Percentiles rank a stretch among this genome's conserved stretches.
Evolutionary conservation across 2,329 filamentous ascomycete genomes (phyloP).

Genomic region (Aspergillus fischeri): DNA sequence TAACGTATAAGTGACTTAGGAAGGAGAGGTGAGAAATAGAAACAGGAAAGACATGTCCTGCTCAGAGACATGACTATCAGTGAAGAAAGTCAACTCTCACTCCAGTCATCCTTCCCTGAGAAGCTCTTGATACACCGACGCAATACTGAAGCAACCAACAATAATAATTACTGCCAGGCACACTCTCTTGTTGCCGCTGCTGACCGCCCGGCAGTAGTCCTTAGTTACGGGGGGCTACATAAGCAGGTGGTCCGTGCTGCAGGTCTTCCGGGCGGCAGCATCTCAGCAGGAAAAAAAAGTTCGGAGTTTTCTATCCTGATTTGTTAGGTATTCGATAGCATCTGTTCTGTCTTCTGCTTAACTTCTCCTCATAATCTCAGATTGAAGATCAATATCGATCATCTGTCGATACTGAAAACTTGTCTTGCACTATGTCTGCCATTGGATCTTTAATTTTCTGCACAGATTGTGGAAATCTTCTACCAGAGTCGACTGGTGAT

Average conservation of each 20-base stretch:
- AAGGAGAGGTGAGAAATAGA: slow-evolving; percentile 19
- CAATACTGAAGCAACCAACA: slow-evolving; percentile 10
- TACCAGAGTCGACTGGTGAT: slow-evolving; percentile 74
- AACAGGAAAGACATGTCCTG: slow-evolving; percentile 23
- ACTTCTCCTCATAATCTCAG: not conserved
- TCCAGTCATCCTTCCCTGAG: slow-evolving; percentile 10
- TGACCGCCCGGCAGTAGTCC: slow-evolving; percentile 23
- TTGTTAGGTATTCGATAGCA: not conserved
- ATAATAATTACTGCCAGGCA: slow-evolving; percentile 24
- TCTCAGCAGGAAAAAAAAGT: not conserved
- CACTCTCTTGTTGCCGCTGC: slow-evolving; percentile 19
- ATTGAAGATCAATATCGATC: not conserved
- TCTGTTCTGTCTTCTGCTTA: not conserved
- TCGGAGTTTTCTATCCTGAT: not conserved
- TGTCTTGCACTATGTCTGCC: slow-evolving; percentile 57
- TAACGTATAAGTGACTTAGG: slow-evolving; percentile 18
- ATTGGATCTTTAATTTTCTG: slow-evolving; percentile 93
- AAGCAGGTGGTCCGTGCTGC: slow-evolving; percentile 4
- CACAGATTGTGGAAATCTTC: slow-evolving; percentile 83
- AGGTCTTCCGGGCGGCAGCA: not conserved
- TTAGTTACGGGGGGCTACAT: slow-evolving; percentile 7
- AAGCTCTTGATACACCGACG: slow-evolving; percentile 1
- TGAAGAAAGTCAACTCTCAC: slow-evolving; percentile 11
- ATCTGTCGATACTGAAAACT: not conserved
- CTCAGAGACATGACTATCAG: slow-evolving; percentile 33